A percentile compares a stretch with the other conserved stretches of the same genome.
phyloP scores from a whole-genome alignment of 331 rosid genomes.

The Erythrophleum ivorense region DNA sequence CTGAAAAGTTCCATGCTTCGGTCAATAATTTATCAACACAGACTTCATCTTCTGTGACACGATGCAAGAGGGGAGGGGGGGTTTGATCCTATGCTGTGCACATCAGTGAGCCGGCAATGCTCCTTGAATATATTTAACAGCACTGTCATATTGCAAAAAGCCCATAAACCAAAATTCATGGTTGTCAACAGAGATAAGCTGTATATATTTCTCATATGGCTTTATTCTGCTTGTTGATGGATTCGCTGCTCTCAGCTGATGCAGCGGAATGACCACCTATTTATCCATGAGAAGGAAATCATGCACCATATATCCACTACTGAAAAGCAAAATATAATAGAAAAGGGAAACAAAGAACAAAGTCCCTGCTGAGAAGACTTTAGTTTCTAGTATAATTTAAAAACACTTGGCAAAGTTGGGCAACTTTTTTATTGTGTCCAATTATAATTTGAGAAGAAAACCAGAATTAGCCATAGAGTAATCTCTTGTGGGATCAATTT shows the following conservation, averaged over 20 bases:
- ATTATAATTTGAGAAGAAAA: too few relatives aligned
- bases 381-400: not conserved
- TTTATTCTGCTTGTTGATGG: conserved; percentile 87
- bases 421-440: too few relatives aligned
- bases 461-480: too few relatives aligned
- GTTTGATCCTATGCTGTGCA: not conserved
- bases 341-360: not conserved
- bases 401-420: not conserved
- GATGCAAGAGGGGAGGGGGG: too few relatives aligned
- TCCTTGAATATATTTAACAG: conserved; percentile 77
- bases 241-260: conserved; percentile 85
- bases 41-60: conserved; percentile 9
- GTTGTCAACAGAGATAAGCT: conserved; percentile 88
- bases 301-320: not conserved
- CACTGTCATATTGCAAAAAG: conserved; percentile 82
- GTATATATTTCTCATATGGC: conserved; percentile 79
- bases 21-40: conserved; percentile 29
- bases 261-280: conserved; percentile 87
- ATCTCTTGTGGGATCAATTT: conserved; percentile 10
- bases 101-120: conserved; percentile 60
- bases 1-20: conserved; percentile 37
- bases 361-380: not conserved
- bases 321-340: conserved; percentile 1
- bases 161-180: conserved; percentile 99
- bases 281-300: conserved; percentile 36